Evolutionary conservation across 192 early-diverging fungal species (phyloP), one percentile per base, ranked within the genome.

Genomic region (Coemansia sp.): DNA sequence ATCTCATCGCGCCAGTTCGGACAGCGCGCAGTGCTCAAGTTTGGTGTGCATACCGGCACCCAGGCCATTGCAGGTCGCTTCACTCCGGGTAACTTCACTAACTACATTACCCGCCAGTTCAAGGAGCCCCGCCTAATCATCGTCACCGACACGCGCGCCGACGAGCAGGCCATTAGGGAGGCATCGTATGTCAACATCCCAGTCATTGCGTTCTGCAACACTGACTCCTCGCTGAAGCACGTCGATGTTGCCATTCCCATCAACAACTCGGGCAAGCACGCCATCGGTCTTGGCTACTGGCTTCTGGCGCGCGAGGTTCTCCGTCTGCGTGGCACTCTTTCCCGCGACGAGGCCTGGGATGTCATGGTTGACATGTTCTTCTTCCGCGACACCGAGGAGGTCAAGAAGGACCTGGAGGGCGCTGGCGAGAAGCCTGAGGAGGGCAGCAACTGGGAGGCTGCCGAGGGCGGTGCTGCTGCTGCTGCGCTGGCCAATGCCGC

Each of bases 281-380:
- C 95, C 76, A 91, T 98, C 79, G 98, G 98, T 87, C 90, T 98
- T 61, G 93, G 91, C 75, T 94, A 92, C 90, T 99, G 93, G 92
- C 85, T 99, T 69, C 88, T 99, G 74, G 95, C 97, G 69, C 92
- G 98, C 84, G 96, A 98, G 88, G 95, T 99, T 67, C 93, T 98
- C 86, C 93, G 98, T 73, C 92, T 99, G 77, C 91, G 96, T 80
- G 97, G 95, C 75, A 87, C 90, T 78, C 87, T 99, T 76, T 69
- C 91, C 73, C 91, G 95, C 82, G 78, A 87, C 73, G 78, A 86
- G 68, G 84, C 88, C 66, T 99, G 98, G 98, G 86, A 94, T 65
- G 86, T 99, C 76, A 99, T 99, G 97, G 93, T 94, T 71, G 98
- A 99, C 86, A 96, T 99, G 98, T 99, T 98, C 98, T 98, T 99